Base-by-base conservation (phyloP, 148 eudicot species). In the Cornus controversa region DNA sequence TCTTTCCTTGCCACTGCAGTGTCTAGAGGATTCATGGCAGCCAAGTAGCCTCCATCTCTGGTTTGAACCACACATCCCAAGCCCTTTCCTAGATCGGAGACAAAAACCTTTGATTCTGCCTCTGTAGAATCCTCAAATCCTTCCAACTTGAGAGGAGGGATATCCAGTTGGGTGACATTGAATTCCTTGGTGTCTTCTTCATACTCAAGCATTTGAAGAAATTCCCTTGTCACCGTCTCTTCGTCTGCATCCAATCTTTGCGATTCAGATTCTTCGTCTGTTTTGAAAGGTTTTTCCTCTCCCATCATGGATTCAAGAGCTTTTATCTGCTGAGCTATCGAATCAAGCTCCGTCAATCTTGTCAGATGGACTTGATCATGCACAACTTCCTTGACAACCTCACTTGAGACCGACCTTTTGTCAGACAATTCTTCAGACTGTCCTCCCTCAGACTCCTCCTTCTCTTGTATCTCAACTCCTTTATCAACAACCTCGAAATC, bases 21-120 rank as follows among this genome's bases (percentile, higher is more conserved):
- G 70, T 96, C 89, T 13, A 85, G 77, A 68, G 99, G 99, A 73
- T 96, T 96, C 88, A 81, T 76, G 14, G 99, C 90, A 10, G 90
- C 93, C 75, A 96, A 89, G 73, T 83, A 91, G 66, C 99, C 99
- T 16, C 98, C 98, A 67, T 91, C 88, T 82, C 87, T 86, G 27
- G 96, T 96, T 81, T 91, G 99, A 71, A 96, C 89, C 16, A 96
- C 94, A 71, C 89, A 83, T 67, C 99, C 98, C 79, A 96, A 82
- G 75, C 99, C 99, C 87, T 91, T 96, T 10, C 94, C 97, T 50
- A 96, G 97, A 71, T 96, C 99, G 15, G 99, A 91, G 69, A 96
- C 45, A 60, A 80, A 88, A 66, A 87, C 91, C 53, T 77, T 85
- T 1, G 91, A 76, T 71, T 93, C 89, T 25, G 62, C 80, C 73